A percentile compares a stretch with the other conserved stretches of the same genome.
phyloP scores from a whole-genome alignment of 495 filamentous ascomycete genomes.

The Usnea hakonensis region DNA sequence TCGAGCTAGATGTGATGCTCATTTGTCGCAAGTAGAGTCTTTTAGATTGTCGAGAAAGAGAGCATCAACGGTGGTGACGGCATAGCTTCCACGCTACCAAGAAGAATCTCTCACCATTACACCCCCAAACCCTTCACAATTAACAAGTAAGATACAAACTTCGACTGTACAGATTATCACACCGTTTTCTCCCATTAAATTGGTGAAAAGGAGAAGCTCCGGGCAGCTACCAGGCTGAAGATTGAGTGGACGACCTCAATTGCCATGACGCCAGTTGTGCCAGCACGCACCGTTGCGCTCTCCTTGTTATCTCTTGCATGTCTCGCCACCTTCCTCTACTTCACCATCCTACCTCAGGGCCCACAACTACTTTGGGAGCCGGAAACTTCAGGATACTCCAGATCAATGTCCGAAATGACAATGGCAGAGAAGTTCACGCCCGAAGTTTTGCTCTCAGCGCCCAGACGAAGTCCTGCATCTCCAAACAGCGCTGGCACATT shows the following conservation, averaged over 20 bases:
- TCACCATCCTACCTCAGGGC: constrained; percentile 15
- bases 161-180: no score
- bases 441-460: constrained; percentile 75
- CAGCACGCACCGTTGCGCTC: constrained; percentile 4
- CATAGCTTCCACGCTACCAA: no score
- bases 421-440: constrained; percentile 66
- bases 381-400: constrained; percentile 1
- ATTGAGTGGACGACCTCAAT: neutral
- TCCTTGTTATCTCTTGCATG: constrained; percentile 16
- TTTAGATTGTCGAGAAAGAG: no score
- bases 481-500: constrained; percentile 66
- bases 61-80: no score
- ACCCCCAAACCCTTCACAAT: no score
- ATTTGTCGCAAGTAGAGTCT: no score
- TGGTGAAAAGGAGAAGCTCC: neutral
- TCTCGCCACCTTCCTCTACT: constrained; percentile 20
- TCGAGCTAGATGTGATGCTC: no score
- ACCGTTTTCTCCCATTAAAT: neutral
- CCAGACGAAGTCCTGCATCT: constrained; percentile 66
- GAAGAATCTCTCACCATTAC: no score
- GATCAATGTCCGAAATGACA: constrained; percentile 44
- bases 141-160: no score
- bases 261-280: constrained; percentile 13
- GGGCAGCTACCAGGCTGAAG: neutral
- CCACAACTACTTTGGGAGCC: constrained; percentile 11